Evolutionary conservation across 352 stramenopile species (phyloP), one percentile per base, ranked within the genome.

Genomic region (Globisporangium irregulare): DNA sequence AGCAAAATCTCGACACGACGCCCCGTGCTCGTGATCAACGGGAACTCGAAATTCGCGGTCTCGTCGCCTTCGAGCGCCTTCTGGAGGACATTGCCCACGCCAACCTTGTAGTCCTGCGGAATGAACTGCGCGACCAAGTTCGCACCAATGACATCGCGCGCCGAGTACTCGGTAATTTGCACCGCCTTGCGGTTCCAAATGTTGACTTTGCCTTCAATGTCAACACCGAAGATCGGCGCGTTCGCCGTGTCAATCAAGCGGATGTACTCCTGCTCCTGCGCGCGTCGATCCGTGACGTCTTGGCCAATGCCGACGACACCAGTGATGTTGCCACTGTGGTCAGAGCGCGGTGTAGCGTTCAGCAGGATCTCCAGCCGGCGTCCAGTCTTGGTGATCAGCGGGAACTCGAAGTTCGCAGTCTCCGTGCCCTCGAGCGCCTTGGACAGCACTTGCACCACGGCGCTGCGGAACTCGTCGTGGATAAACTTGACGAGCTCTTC

Each of bases 111-210:
- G 50, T 96, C 79, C 5, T 82, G 68, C 0, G 83, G 82, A 69
- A 98, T 97, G 68, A 98, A 97, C 36, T 89, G 81, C n/a, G 97
- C 79, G 12, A 98, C 89, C 5, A 98, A 70, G 7, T 88, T 86
- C 9, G 81, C 76, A 24, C 89, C 93, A 55, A 97, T 84, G 15
- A 95, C 94, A 68, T 98, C 94, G 6, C 92, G 71, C 36, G 93
- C 84, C 8, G 81, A 87, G 68, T 98, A 98, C 70, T 97, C 90
- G 1, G 92, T 98, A 54, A 95, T 94, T 18, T 90, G 87, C 2
- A 85, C 85, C 22, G 90, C 92, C 70, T 97, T 98, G 27, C 93
- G 80, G 70, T 98, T 97, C 90, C 89, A 97, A 64, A 93, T 93
- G 62, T 95, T 94, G 32, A 97, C 90, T 20, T 77, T 68, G 4